Evolutionary conservation across 441 rosid species (phyloP).

Genomic region (Gossypium gossypioides): DNA sequence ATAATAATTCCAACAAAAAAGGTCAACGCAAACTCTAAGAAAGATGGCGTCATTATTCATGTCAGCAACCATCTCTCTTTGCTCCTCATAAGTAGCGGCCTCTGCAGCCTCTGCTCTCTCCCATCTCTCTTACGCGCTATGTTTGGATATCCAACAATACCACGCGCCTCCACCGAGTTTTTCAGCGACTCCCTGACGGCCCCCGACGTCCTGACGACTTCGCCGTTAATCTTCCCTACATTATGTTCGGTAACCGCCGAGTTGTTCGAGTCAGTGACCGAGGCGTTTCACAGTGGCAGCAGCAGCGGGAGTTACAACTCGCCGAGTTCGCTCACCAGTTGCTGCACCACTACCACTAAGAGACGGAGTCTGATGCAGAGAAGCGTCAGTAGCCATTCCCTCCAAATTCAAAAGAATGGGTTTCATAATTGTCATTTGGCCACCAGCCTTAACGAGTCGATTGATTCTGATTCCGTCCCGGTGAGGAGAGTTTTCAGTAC

Average conservation of each 20-base stretch:
- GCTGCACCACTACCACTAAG: conserved; percentile 16
- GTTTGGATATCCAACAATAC: conserved; percentile 29
- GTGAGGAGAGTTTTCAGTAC: conserved; percentile 65
- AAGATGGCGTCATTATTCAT: conserved; percentile 23
- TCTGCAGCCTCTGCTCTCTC: not conserved
- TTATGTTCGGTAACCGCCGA: conserved; percentile 19
- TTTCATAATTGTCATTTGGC: conserved; percentile 24
- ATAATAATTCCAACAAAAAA: not conserved
- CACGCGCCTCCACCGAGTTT: conserved; percentile 23
- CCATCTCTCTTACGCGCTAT: conserved; percentile 21
- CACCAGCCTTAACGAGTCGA: conserved; percentile 17
- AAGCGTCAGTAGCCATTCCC: conserved; percentile 55
- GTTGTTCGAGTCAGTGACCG: conserved; percentile 16
- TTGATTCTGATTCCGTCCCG: conserved; percentile 35
- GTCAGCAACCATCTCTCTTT: conserved; percentile 22
- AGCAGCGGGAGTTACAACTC: conserved; percentile 50
- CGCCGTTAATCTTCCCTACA: conserved; percentile 22
- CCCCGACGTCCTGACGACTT: conserved; percentile 11
- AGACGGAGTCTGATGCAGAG: conserved; percentile 39
- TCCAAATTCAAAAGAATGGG: conserved; percentile 25
- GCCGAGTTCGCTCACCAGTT: conserved; percentile 41
- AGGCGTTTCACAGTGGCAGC: conserved; percentile 27
- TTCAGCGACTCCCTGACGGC: conserved; percentile 4
- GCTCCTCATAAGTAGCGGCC: not conserved
- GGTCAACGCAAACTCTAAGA: conserved; percentile 29